Base-by-base conservation (phyloP, 768 basidiomycete genomes). In the Agrocybe pediades region DNA sequence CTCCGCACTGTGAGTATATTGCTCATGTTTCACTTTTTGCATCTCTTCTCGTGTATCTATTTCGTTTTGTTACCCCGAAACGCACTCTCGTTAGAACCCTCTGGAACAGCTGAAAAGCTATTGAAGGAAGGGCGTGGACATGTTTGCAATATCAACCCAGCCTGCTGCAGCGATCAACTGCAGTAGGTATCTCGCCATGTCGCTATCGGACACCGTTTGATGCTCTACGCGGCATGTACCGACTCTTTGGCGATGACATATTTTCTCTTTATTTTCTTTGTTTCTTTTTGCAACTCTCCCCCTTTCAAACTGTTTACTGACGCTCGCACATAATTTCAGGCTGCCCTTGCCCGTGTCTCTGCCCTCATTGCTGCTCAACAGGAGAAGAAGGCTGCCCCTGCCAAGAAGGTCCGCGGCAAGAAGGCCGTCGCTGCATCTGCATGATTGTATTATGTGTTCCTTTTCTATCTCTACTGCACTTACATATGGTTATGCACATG, bases 121-220 rank as follows among this genome's bases (percentile, higher is more conserved):
- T 86, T 86, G 88, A 92, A 87, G 79, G 89, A 74, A 81, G 89
- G 88, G 90, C 83, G 90, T 93, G 89, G 90, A 93, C 86, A 90
- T 74, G 89, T 88, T 82, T 93, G 90, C 90, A 85, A 93, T 71
- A 93, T 71, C 62, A 77, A 77, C 70, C 69, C 69, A 68, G 64
- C 70, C 69, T 69, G 64, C 55, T 64, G 68, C 76, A 78, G 78
- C 78, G 82, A 84, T 86, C 86, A 85, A 78, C 78, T 76, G 69
- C 72, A 63, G 64, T 68, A 75, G 76, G 74, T 68, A 80, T 55
- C 75, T 76, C 79, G 74, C 80, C 84, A 80, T 82, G 81, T 86
- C 86, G 85, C 87, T 88, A 88, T 88, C 86, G 86, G 86, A 69
- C 74, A 69, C 77, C 83, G 85, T 86, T 79, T 78, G 77, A 71